These are phyloP conservation scores for Paecilomyces sp. DNA, from an alignment of 2,329 filamentous ascomycete genomes.

Conservation along the genomic window DNA sequence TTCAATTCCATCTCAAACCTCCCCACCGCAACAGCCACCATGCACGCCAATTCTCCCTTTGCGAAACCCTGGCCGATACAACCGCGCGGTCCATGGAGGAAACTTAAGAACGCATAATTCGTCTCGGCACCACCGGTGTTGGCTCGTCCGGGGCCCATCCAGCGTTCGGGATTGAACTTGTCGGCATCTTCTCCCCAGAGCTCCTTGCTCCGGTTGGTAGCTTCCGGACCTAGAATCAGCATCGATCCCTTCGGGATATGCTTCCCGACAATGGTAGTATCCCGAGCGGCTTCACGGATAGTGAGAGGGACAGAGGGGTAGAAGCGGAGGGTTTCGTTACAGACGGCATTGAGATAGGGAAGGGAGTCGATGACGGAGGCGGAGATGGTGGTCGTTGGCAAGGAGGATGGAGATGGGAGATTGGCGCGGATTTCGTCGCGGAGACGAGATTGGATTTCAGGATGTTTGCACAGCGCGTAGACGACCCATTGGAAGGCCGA, in stretches of 20 bases:
- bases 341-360: constrained; percentile 73
- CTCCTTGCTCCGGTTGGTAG: constrained; percentile 60
- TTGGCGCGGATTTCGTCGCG: constrained; percentile 59
- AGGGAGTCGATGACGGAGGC: constrained; percentile 58
- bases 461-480: constrained; percentile 61
- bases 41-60: constrained; percentile 73
- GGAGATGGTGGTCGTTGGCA: constrained; percentile 59
- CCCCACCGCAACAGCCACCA: constrained; percentile 71
- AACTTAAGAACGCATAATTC: constrained; percentile 74
- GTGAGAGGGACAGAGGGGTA: constrained; percentile 66
- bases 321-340: constrained; percentile 68
- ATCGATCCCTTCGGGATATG: constrained; percentile 63
- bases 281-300: constrained; percentile 55
- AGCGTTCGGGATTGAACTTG: constrained; percentile 72
- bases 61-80: constrained; percentile 82
- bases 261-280: constrained; percentile 60
- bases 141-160: constrained; percentile 47
- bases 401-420: constrained; percentile 47
- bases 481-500: constrained; percentile 68
- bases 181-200: constrained; percentile 72
- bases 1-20: constrained; percentile 62
- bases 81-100: constrained; percentile 76
- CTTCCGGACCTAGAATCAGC: constrained; percentile 57
- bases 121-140: constrained; percentile 65
- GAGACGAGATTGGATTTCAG: constrained; percentile 58